Evolutionary conservation across 768 basidiomycete genomes (phyloP), one percentile per base, ranked within the genome.

Genomic region (Serendipita vermifera): DNA sequence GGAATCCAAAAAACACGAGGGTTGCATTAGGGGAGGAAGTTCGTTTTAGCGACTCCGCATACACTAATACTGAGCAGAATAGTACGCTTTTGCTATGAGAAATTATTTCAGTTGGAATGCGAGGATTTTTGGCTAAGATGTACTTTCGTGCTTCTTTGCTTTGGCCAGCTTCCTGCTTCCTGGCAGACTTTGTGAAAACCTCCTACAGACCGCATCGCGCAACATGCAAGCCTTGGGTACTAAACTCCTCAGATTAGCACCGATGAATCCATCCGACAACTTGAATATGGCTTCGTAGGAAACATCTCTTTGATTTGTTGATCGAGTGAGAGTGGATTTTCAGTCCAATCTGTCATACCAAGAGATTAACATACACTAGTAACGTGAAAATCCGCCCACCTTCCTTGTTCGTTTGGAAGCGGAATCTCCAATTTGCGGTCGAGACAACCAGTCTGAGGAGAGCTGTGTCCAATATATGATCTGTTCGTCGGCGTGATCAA

Each of bases 401-500:
- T 83, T 1, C 87, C 92, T 68, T 96, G 92, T 67, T 98, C 96
- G 64, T 99, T 98, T 1, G 96, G 96, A 46, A 98, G 74, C 7
- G 94, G 93, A 51, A 99, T 87, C 72, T 98, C 94, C 60, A 99
- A 94, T 72, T 98, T 98, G 41, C 94, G 79, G 69, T 99, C 96
- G 36, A 99, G 74, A 54, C 96, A 85, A 40, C 96, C 96, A 14
- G 70, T 98, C 96, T 32, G 97, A 80, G 1, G 93, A 98, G 17
- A 7, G 46, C 46, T 5, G 46, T 5, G 32, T 51, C 46, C 11
- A 51, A 31, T 11, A 31, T 20, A 51, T 51, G 96, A 94, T 65
- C 96, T 78, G 74, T 98, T 99, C 24, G 96, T 99, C n/a, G 96
- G 96, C 90, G 98, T 97, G 68, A 99, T 99, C 55, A 98, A 79